phyloP scores from a whole-genome alignment of 2,329 filamentous ascomycete species.

The Colletotrichum shisoi region DNA sequence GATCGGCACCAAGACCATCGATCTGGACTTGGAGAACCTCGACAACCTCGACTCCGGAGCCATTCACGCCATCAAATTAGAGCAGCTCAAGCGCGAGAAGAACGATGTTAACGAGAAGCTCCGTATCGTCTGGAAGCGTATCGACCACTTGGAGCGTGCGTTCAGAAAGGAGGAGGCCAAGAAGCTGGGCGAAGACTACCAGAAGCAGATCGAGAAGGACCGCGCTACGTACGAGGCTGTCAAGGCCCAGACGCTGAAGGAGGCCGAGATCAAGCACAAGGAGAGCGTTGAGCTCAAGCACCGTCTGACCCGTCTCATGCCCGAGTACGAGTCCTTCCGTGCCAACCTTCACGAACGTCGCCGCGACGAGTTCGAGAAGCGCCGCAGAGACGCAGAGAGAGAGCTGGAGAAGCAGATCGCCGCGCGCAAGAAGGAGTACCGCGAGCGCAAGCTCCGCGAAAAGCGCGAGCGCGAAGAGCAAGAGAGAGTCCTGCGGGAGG shows the following conservation, averaged over 20 bases:
- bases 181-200: conserved; percentile 87
- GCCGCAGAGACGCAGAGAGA: conserved; percentile 86
- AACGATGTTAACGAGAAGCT: conserved; percentile 92
- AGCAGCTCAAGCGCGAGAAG: conserved; percentile 97
- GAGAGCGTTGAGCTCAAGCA: conserved; percentile 93
- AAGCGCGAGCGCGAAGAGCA: conserved; percentile 84
- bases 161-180: conserved; percentile 95
- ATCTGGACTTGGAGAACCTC: conserved; percentile 81
- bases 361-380: conserved; percentile 94
- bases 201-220: conserved; percentile 80
- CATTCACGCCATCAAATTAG: conserved; percentile 92
- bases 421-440: conserved; percentile 84
- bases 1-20: conserved; percentile 77
- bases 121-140: conserved; percentile 89
- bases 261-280: conserved; percentile 87
- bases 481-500: conserved; percentile 79
- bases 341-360: conserved; percentile 83
- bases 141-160: conserved; percentile 95
- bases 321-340: conserved; percentile 85
- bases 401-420: conserved; percentile 93
- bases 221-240: conserved; percentile 79
- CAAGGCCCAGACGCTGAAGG: conserved; percentile 79
- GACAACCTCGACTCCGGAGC: conserved; percentile 88
- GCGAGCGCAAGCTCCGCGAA: conserved; percentile 83
- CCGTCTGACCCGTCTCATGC: conserved; percentile 83